phyloP scores from a whole-genome alignment of 148 eudicot genomes.

The Rhododendron griersonianum region DNA sequence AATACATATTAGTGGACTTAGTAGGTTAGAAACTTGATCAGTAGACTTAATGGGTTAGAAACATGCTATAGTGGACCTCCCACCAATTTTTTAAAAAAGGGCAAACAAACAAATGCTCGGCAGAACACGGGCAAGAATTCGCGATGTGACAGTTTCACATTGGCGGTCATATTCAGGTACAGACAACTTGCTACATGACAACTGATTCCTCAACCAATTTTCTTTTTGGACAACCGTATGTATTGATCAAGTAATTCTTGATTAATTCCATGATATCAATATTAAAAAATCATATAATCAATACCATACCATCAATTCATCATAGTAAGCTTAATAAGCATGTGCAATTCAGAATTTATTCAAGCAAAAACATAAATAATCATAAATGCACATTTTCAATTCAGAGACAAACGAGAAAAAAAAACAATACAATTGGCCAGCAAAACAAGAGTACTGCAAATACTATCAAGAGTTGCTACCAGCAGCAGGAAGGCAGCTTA shows the following conservation, averaged over 20 bases:
- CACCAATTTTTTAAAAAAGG: too few species aligned
- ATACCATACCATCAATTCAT: not conserved
- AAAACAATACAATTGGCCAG: not conserved
- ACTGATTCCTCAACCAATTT: too few species aligned
- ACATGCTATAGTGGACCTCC: too few species aligned
- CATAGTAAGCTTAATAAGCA: not conserved
- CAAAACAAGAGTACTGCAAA: not conserved
- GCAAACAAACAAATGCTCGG: too few species aligned
- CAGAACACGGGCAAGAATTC: too few species aligned
- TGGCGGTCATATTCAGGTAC: too few species aligned
- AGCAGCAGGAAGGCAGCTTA: conserved; percentile 73
- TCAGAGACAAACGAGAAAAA: not conserved
- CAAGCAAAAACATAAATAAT: not conserved
- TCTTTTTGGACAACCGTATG: too few species aligned
- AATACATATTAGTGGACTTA: too few species aligned
- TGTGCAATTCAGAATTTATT: not conserved
- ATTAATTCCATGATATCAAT: not conserved
- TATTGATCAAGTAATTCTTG: not conserved
- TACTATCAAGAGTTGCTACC: conserved; percentile 31
- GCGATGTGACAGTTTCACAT: too few species aligned
- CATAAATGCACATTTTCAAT: not conserved
- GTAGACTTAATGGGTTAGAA: too few species aligned
- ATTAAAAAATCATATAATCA: not conserved
- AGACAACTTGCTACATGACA: too few species aligned
- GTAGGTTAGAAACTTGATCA: too few species aligned